Evolutionary conservation across 768 basidiomycete species (phyloP), one percentile per base, ranked within the genome.

Genomic region (Lentinula edodes): DNA sequence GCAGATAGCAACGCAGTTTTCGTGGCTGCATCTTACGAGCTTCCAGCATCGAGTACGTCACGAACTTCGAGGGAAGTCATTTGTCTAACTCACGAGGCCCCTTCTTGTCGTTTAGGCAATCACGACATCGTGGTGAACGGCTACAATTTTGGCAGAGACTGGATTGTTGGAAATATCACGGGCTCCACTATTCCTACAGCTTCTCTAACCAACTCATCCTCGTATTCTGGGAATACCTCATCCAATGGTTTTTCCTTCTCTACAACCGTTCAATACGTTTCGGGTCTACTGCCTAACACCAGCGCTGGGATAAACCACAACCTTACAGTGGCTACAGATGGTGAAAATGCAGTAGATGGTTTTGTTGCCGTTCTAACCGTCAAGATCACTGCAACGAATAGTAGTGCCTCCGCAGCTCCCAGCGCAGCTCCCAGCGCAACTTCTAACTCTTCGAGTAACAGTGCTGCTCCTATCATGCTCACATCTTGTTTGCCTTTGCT

Each of bases 91-190:
- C 6, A 52, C 16, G n/a, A 41, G 23, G 28, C 1, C 18, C 8
- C 28, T 32, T 23, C 23, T 23, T 23, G 23, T 23, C 23, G 39
- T 23, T 64, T 61, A 85, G 87, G 75, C 20, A 67, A 75, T 23
- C 91, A 94, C 71, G 85, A 91, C 66, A 91, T 95, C 69, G 69
- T 90, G 18, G 74, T 75, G 7, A 82, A 94, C 62, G 93, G 93
- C 72, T 93, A 95, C 73, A 87, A 95, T 69, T 76, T 89, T 34
- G 93, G 88, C 10, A 87, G 94, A 28, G 93, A 97, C 70, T 89
- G 84, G 79, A 74, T 96, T n/a, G 75, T 95, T 23, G 91, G 90
- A n/a, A 94, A 94, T 69, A 87, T 90, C 32, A 94, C 93, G 0
- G 69, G 74, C 20, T 75, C 78, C 20, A 43, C 72, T 8, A 75